Evolutionary conservation across 2,329 filamentous ascomycete species (phyloP), one percentile per base, ranked within the genome.

Genomic region (Diaporthe eres): DNA sequence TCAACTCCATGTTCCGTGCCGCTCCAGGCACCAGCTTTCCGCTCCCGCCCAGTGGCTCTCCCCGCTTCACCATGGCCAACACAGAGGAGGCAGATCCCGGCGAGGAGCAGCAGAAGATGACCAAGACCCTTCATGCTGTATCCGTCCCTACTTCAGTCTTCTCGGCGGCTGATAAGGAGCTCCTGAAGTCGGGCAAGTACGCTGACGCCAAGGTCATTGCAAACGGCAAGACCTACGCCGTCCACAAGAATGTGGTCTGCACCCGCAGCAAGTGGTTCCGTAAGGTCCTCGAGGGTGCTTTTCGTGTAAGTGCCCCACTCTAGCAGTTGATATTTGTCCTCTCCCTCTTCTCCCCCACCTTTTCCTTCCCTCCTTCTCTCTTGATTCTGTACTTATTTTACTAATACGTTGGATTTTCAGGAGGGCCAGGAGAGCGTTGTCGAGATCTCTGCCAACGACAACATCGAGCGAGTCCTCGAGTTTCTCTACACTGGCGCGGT

Each of bases 221-320:
- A 9, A 39, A 73, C 25, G 39, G 34, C 31, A 53, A 65, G 44
- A 51, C 44, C 44, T 65, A 61, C 17, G 12, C 42, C 6, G 51
- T 61, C 15, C 71, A 73, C 71, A 37, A 39, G 22, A n/a, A 19
- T 6, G 6, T 65, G 15, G 44, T 73, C n/a, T 39, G 60, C 44
- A 31, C 13, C 10, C 60, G 60, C 25, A 65, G 25, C 60, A 44
- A 44, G n/a, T 65, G 60, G 60, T 65, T 65, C 25, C 60, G 60
- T 3, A 19, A 6, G 3, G 25, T 17, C 1, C 39, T 65, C 10
- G 60, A 65, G 7, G 42, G 60, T 13, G 60, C 15, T 2, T 65
- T 65, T 9, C 25, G n/a, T 13, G 60, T 65, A 65, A 31, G 60
- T 39, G 37, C 37, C 10, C 10, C 10, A 39, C 37, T 39, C 2